Base-by-base conservation (phyloP, 1,284 basidiomycete species). In the Microbotryum saponariae region DNA sequence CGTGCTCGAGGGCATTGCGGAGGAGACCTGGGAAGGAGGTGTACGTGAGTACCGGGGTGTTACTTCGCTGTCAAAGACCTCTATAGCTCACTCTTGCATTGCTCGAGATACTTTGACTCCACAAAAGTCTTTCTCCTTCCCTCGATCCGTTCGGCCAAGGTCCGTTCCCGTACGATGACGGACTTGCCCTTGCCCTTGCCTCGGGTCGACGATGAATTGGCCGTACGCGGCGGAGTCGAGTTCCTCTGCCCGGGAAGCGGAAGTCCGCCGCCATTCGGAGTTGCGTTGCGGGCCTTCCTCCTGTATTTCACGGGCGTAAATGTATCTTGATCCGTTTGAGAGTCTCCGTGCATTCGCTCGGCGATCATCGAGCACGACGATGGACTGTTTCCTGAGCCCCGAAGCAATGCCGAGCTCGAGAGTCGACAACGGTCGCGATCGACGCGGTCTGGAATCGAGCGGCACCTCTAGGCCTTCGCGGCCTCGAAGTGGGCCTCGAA, bases 281-380 rank as follows among this genome's bases (percentile, higher is more conserved):
- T 16, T 9, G 37, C 37, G 37, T 42, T 42, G 37, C 61, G 59
- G 0, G n/a, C 9, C n/a, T 54, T 54, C 27, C 61, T 65, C 61
- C 65, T 67, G 63, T 65, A 44, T 4, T 61, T 55, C 10, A 67
- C 63, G 2, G 61, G 51, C 0, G 63, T 61, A 52, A 65, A 67
- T 21, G 52, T 56, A 21, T 64, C 58, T 25, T 51, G 60, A 27
- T 57, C 54, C 33, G 12, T 37, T 9, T n/a, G 42, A 33, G 21
- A 29, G 6, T 51, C 10, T 50, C 23, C 29, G 8, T 27, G n/a
- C 21, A 50, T 25, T 9, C 25, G 10, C 33, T 42, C 37, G 12
- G 37, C 37, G 37, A 42, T 42, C 37, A 42, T 42, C 37, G 37
- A 42, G 37, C 37, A 42, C 12, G 16, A 42, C 14, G 37, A 6